These are phyloP conservation scores for Penicillium sp. DNA, from an alignment of 2,329 filamentous ascomycete species.

Conservation along the genomic window DNA sequence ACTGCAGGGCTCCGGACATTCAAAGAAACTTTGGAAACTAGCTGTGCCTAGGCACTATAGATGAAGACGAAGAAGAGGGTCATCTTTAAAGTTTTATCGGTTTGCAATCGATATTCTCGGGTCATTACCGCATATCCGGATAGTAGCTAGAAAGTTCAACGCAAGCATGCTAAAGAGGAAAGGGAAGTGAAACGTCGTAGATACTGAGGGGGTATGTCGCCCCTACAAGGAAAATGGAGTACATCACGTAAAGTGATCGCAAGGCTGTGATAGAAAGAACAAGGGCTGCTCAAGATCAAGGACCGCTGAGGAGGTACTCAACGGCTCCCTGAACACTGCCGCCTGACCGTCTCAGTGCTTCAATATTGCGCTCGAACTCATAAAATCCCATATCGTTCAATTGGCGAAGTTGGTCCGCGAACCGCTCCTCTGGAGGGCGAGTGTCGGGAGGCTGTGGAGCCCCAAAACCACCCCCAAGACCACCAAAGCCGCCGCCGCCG, in stretches of 20 bases:
- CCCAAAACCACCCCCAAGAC: slow-evolving; percentile 42
- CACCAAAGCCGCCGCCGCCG: slow-evolving; percentile 54
- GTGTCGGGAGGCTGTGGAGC: slow-evolving; percentile 68
- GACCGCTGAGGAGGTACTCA: slow-evolving; percentile 42
- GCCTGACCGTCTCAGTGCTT: slow-evolving; percentile 81
- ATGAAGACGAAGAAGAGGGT: background rate
- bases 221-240: slow-evolving; percentile 10
- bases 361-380: slow-evolving; percentile 91
- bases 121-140: background rate
- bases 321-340: slow-evolving; percentile 85
- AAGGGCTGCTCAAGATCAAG: slow-evolving; percentile 13
- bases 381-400: slow-evolving; percentile 99
- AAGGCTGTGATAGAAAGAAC: slow-evolving; percentile 10
- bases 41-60: no score
- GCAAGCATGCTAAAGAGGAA: slow-evolving; percentile 4
- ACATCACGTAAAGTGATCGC: slow-evolving; percentile 2
- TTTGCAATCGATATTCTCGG: background rate
- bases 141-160: slow-evolving; percentile 2
- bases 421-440: slow-evolving; percentile 89
- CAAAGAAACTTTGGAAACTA: background rate
- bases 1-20: no score
- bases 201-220: slow-evolving; percentile 4
- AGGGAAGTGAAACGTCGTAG: slow-evolving; percentile 9
- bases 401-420: slow-evolving; percentile 85
- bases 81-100: background rate